Evolutionary conservation across 2,329 filamentous ascomycete species (phyloP).

Genomic region (Monilinia polystroma): DNA sequence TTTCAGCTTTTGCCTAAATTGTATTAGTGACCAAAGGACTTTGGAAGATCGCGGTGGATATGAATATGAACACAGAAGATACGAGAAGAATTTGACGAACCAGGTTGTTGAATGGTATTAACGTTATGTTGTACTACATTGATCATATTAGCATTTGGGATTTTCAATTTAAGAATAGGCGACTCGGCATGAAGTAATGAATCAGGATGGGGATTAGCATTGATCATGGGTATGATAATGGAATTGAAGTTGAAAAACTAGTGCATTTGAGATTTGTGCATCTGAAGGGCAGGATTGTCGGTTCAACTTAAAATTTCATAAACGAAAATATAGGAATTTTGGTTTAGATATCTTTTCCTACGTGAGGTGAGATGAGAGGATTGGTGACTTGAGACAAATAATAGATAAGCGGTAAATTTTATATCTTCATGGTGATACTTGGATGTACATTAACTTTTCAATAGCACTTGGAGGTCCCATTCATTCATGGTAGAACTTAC

Average conservation of each 20-base stretch:
- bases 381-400: too few relatives aligned
- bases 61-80: background rate
- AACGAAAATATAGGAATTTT: background rate
- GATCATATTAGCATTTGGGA: background rate
- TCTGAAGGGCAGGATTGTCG: background rate
- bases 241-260: too few relatives aligned
- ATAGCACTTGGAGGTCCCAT: too few relatives aligned
- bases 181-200: background rate
- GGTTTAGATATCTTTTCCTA: too few relatives aligned
- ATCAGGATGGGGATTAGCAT: background rate
- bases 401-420: too few relatives aligned
- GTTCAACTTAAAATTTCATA: background rate
- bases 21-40: background rate
- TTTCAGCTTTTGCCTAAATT: background rate
- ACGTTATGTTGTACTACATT: background rate
- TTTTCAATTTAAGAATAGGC: background rate
- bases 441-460: too few relatives aligned
- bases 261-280: too few relatives aligned
- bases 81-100: background rate
- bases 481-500: too few relatives aligned
- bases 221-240: background rate
- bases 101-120: constrained; percentile 1
- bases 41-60: background rate
- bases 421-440: too few relatives aligned
- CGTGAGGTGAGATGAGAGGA: too few relatives aligned